These are phyloP conservation scores for Eimeria falciformis DNA, from an alignment of 169 alveolate species.

Conservation along the genomic window DNA sequence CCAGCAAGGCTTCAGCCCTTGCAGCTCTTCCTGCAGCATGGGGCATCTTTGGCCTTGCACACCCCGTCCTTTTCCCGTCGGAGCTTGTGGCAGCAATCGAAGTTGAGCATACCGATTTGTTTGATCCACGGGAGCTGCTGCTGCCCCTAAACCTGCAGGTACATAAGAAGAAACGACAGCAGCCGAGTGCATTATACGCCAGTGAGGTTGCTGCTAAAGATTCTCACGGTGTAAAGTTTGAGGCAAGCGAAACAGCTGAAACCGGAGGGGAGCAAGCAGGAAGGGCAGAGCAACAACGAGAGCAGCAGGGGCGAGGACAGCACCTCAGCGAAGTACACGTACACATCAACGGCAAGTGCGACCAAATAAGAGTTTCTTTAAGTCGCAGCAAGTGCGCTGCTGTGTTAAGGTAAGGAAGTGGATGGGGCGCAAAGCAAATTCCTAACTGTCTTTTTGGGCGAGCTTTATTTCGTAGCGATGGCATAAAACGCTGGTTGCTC, in stretches of 20 bases:
- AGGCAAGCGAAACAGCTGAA: background rate
- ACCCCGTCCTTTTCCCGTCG: conserved; percentile 48
- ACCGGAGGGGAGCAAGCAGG: conserved; percentile 10
- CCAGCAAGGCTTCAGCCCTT: background rate
- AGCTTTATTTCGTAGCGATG: too few relatives aligned
- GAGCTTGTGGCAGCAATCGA: conserved; percentile 50
- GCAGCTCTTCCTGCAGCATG: background rate
- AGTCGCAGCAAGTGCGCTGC: conserved; percentile 50
- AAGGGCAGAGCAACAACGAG: background rate
- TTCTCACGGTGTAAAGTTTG: background rate
- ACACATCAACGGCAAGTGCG: conserved; percentile 20
- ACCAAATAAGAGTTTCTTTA: background rate
- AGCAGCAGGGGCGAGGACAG: background rate
- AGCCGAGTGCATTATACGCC: too few relatives aligned
- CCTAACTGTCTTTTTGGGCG: background rate
- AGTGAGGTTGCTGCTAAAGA: background rate
- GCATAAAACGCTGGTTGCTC: too few relatives aligned
- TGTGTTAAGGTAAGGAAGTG: conserved; percentile 47
- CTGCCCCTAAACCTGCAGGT: background rate
- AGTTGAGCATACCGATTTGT: background rate
- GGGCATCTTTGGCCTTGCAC: background rate
- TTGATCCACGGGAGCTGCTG: background rate
- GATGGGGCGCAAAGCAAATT: too few relatives aligned
- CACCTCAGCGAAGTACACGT: conserved; percentile 25
- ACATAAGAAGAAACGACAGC: background rate